phyloP scores from a whole-genome alignment of 2,329 filamentous ascomycete species.

The Lojkania enalia region DNA sequence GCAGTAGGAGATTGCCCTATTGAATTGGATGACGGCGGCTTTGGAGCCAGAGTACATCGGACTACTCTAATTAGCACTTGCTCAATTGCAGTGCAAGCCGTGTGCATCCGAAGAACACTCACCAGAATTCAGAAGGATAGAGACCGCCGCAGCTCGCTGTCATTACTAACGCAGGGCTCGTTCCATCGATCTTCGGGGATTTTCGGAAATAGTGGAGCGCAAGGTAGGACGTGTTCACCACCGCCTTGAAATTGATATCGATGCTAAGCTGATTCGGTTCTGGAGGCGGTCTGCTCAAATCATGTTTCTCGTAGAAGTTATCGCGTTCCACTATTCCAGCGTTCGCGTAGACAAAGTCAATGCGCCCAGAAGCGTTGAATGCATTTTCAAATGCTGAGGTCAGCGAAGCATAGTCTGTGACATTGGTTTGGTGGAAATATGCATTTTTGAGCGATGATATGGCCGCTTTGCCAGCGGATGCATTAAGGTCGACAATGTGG shows the following conservation, averaged over 20 bases:
- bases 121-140: constrained; percentile 42
- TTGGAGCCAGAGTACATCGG: constrained; percentile 35
- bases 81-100: too few relatives aligned
- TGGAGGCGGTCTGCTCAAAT: constrained; percentile 31
- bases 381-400: constrained; percentile 43
- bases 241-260: constrained; percentile 43
- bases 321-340: constrained; percentile 50
- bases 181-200: constrained; percentile 17
- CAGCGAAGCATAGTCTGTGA: constrained; percentile 43
- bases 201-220: constrained; percentile 49
- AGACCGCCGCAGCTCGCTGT: constrained; percentile 45
- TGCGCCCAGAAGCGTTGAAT: constrained; percentile 38
- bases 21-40: constrained; percentile 47
- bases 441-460: constrained; percentile 29
- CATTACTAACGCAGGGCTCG: constrained; percentile 36
- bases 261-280: constrained; percentile 42
- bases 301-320: constrained; percentile 47
- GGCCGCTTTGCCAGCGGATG: constrained; percentile 37
- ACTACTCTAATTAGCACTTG: constrained; percentile 8
- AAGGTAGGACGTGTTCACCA: constrained; percentile 46
- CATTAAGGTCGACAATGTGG: constrained; percentile 48
- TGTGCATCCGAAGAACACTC: too few relatives aligned
- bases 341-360: constrained; percentile 57
- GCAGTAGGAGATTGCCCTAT: constrained; percentile 41
- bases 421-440: constrained; percentile 46